Base-by-base conservation (phyloP, 306 rosid genomes). In the Casuarina cunninghamiana region DNA sequence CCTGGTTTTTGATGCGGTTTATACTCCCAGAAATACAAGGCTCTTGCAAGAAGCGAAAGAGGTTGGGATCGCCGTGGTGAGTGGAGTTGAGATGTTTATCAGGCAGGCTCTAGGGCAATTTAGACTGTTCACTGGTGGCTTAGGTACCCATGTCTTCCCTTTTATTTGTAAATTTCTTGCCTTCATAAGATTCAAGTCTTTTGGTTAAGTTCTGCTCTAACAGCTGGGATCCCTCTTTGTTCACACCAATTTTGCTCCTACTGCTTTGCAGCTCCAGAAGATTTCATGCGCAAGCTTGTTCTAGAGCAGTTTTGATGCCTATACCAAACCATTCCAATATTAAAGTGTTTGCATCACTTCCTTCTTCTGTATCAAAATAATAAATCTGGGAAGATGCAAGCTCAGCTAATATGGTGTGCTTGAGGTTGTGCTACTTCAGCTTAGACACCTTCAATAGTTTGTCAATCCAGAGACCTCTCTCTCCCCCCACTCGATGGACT, bases 41-140 rank as follows among this genome's bases (percentile, higher is more conserved):
- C 60, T 86, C 26, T 21, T 86, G 76, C 81, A 83, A 73, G 90
- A 83, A 63, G 87, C 86, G 2, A 80, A 79, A 68, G 87, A 81
- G 21, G 83, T 79, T 2, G 90, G 80, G 51, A 84, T 86, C 57
- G 76, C 73, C 26, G 50, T 53, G 3, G 87, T 86, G 44, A 77
- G 87, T 63, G 90, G 90, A 7, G 84, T 83, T 6, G 90, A 86
- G 77, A 83, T 78, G 90, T 86, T 86, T 71, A 79, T 81, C 55
- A 63, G 87, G 72, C 87, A 86, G 66, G 90, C 90, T 67, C 75
- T 71, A 58, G 85, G 76, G 17, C 87, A 86, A 72, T 83, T 83
- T 85, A 86, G 71, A 78, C 78, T 86, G 71, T 83, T 83, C 86
- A 81, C 84, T 0, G 74, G 66, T 60, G 73, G 77, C 69, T 19